Evolutionary conservation across 2,329 filamentous ascomycete genomes (phyloP), one percentile per base, ranked within the genome.

Genomic region (Pseudocercospora fuligena): DNA sequence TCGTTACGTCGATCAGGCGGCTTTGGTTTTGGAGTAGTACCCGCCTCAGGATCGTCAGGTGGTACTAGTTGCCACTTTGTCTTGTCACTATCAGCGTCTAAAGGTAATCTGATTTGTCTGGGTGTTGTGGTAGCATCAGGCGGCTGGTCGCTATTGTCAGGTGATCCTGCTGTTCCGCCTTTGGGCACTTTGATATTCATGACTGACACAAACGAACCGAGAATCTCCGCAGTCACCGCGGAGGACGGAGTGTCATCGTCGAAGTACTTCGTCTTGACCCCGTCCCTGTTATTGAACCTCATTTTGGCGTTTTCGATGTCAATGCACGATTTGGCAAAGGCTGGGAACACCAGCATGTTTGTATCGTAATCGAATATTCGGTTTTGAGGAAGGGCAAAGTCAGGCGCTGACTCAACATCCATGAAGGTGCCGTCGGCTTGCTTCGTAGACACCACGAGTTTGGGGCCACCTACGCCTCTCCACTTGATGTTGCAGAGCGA

Each of bases 181-280:
- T 25, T 40, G 2, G 61, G 54, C 36, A 31, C 33, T 25, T 49
- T 49, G 25, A 65, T 65, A 25, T 65, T 65, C 63, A 61, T 65
- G 16, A 61, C 47, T 23, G 63, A 65, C 1, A 65, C 36, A 47
- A 61, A 65, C 9, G 63, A 65, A 36, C 49, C 43, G 2, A 65
- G 25, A 5, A 61, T 60, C 16, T 54, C 57, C 23, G 57, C 57
- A 7, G 63, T 65, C 29, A 65, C 63, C 5, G 63, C 63, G 31
- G 63, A 60, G 2, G 63, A 40, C 0, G 46, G 46, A 21, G 21
- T 25, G 4, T 54, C 19, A n/a, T 61, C 57, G 1, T 61, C 57
- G 8, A 65, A 65, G n/a, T 65, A 65, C 11, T 58, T 63, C 31
- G 36, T 29, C 25, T 16, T 53, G 19, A 21, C 53, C 6, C 51